These are phyloP conservation scores for Ophiostoma pallidulum DNA, from an alignment of 2,329 filamentous ascomycete species.

Conservation along the genomic window DNA sequence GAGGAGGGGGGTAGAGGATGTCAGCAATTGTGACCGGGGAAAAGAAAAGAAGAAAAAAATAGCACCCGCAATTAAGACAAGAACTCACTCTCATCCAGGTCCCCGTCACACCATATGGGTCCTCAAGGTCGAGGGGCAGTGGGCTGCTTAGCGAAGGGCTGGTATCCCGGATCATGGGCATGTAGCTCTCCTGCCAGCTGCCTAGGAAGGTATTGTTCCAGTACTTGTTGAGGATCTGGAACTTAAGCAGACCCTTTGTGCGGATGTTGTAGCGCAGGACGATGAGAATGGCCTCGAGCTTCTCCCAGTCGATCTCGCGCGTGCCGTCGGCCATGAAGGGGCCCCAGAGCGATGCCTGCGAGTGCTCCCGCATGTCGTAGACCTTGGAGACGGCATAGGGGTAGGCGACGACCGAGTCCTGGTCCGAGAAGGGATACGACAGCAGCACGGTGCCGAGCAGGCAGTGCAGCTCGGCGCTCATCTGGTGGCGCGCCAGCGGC, in stretches of 20 bases:
- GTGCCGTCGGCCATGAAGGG: conserved; percentile 58
- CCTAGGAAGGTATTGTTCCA: conserved; percentile 50
- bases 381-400: conserved; percentile 59
- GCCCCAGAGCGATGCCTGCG: conserved; percentile 53
- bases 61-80: too few relatives aligned
- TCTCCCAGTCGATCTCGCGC: conserved; percentile 65
- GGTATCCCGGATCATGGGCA: conserved; percentile 28
- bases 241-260: conserved; percentile 33
- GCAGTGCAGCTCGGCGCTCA: conserved; percentile 61
- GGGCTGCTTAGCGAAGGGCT: conserved; percentile 19
- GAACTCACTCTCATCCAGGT: conserved; percentile 56
- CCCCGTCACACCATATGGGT: conserved; percentile 64
- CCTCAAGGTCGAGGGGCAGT: conserved; percentile 37
- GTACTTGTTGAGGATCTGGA: conserved; percentile 39
- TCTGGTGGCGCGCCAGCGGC: conserved; percentile 41
- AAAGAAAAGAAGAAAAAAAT: not conserved
- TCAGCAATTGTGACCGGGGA: too few relatives aligned
- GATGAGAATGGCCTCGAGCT: conserved; percentile 61
- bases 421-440: conserved; percentile 22
- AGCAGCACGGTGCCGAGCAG: conserved; percentile 55
- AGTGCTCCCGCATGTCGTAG: conserved; percentile 66
- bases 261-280: conserved; percentile 55
- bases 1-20: too few relatives aligned
- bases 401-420: conserved; percentile 33
- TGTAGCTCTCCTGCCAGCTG: conserved; percentile 41